A percentile compares a stretch with the other conserved stretches of the same genome.
phyloP scores from a whole-genome alignment of 345 rosid species.

The Ceriops tagal region DNA sequence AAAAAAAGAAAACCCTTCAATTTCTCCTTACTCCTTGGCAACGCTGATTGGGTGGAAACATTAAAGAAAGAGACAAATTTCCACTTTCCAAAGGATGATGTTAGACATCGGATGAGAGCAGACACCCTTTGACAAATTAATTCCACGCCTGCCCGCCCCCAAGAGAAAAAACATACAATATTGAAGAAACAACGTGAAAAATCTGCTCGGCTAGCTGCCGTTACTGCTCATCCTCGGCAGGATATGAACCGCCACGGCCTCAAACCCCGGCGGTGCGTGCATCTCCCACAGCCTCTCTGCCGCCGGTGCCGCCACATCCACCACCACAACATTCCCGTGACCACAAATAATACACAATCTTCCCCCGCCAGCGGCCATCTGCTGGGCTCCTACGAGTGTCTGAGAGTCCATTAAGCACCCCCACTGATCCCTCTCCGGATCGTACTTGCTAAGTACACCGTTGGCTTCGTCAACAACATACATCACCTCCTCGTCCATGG shows the following conservation, averaged over 20 bases:
- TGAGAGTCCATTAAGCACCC: constrained; percentile 21
- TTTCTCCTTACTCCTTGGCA: too few relatives aligned
- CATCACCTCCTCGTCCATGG: constrained; percentile 47
- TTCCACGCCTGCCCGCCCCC: too few relatives aligned
- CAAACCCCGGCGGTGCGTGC: constrained; percentile 32
- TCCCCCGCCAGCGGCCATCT: constrained; percentile 40
- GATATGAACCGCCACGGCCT: constrained; percentile 34
- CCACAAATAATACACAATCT: constrained; percentile 36
- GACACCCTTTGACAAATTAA: too few relatives aligned
- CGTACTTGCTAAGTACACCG: constrained; percentile 36
- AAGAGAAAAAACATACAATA: too few relatives aligned
- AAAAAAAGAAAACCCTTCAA: too few relatives aligned
- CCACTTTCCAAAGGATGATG: too few relatives aligned
- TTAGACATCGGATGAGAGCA: too few relatives aligned
- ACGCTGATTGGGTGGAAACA: too few relatives aligned
- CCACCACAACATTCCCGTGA: constrained; percentile 35
- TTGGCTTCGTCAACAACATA: constrained; percentile 38
- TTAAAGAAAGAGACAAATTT: too few relatives aligned
- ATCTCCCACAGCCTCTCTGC: constrained; percentile 27
- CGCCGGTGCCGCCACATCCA: constrained; percentile 28
- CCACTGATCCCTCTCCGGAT: constrained; percentile 38
- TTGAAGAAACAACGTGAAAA: too few relatives aligned
- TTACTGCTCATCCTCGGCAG: constrained; percentile 39
- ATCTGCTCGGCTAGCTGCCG: background rate
- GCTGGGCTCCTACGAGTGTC: constrained; percentile 37